Evolutionary conservation across 306 rosid genomes (phyloP), one percentile per base, ranked within the genome.

Genomic region (Gastrolobium villosum): DNA sequence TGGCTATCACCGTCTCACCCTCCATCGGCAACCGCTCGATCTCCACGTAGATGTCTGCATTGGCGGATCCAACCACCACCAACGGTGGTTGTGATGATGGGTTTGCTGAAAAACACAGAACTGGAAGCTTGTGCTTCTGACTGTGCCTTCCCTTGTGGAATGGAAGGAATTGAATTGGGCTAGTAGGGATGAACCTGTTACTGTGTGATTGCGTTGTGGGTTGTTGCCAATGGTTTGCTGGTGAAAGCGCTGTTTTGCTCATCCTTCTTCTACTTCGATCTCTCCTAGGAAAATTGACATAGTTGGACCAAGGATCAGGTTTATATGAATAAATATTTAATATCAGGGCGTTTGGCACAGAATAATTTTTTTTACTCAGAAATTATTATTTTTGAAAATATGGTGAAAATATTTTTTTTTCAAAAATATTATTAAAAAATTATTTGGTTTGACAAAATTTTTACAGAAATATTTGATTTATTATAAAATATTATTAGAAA

Each of bases 31-130:
- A 83, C 10, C 98, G 77, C 0, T 95, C 91, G 57, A 91, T 91
- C 82, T 92, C 99, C 2, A 95, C 84, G 70, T 92, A 92, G 80
- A 92, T 91, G 83, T 95, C 97, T 4, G 97, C 98, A 83, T 91
- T 91, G 64, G 97, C 97, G 20, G 98, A 95, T 0, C 98, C 99
- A 0, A 95, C 95, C 14, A 95, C 99, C 30, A 95, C 92, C 1
- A 92, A 78, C 2, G 95, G 98, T 6, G 82, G 84, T 44, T 63
- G 83, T 7, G 11, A 1, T 0, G 92, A 87, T 1, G 90, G 72
- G 57, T 81, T 74, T 10, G 72, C 5, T 10, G 92, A 77, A 73
- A 80, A 85, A 54, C 77, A 88, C 6, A 81, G 79, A 53, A 85
- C 1, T 30, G 75, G 83, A 71, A 13, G 36, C 44, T 82, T 84